Evolutionary conservation across 345 rosid species (phyloP).

Genomic region (Rhizophora mangle): DNA sequence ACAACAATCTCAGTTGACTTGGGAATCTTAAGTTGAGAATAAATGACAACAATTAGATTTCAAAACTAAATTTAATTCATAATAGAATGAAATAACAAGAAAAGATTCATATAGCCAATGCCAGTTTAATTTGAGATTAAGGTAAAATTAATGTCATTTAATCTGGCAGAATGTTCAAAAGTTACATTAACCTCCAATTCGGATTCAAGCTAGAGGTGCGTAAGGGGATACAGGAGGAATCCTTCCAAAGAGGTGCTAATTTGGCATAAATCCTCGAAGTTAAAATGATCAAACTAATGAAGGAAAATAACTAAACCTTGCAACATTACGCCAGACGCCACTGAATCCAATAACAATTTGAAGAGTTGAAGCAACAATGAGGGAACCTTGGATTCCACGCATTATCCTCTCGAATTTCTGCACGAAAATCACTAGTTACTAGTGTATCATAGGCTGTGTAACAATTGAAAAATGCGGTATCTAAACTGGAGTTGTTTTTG

Average conservation of each 20-base stretch:
- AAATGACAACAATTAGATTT: too few species aligned
- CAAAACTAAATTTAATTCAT: too few species aligned
- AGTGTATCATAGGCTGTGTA: neutral
- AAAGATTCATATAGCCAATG: too few species aligned
- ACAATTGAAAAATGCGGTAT: neutral
- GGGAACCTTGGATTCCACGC: slow-evolving; percentile 87
- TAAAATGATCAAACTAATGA: neutral
- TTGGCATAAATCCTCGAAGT: neutral
- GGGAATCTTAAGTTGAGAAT: too few species aligned
- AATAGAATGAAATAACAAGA: too few species aligned
- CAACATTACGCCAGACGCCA: slow-evolving; percentile 96
- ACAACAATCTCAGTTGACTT: too few species aligned
- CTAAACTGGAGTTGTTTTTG: neutral
- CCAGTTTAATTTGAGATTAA: too few species aligned
- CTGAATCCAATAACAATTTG: slow-evolving; percentile 92
- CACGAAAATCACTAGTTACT: slow-evolving; percentile 19
- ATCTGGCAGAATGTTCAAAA: too few species aligned
- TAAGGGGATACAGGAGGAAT: neutral
- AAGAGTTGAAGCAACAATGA: slow-evolving; percentile 86
- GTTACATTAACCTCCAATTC: neutral
- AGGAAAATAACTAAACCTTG: slow-evolving; percentile 43
- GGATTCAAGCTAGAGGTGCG: neutral
- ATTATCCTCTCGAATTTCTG: slow-evolving; percentile 88
- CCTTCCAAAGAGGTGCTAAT: neutral
- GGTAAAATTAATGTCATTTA: too few species aligned